Percentiles rank a stretch among this genome's conserved stretches.
phyloP scores from a whole-genome alignment of 176 grass and related monocot genomes.

The Phoenix roebelenii region DNA sequence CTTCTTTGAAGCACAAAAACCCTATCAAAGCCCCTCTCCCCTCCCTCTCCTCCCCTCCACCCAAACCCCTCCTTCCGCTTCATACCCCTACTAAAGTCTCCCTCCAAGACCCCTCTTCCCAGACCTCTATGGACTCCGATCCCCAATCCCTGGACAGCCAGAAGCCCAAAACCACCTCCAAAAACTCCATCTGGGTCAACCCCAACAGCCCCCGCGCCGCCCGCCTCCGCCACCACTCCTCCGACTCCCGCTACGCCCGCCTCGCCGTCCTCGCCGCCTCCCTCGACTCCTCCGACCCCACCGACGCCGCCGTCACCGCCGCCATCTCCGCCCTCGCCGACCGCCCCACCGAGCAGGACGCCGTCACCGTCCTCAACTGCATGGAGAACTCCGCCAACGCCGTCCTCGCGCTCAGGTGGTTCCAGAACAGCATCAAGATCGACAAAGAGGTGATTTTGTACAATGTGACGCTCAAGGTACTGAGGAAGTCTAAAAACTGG shows the following conservation, averaged over 20 bases:
- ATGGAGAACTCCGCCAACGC: constrained; percentile 26
- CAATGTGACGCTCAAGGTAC: constrained; percentile 70
- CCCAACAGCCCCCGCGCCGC: constrained; percentile 69
- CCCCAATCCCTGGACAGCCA: constrained; percentile 2
- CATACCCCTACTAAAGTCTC: constrained; percentile 21
- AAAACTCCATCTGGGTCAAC: constrained; percentile 76
- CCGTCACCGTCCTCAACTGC: constrained; percentile 66
- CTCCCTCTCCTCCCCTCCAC: constrained; percentile 1
- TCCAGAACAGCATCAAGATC: constrained; percentile 42
- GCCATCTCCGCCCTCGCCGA: constrained; percentile 40
- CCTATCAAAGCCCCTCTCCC: no score
- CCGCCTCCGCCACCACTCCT: constrained; percentile 16
- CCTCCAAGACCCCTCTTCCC: constrained; percentile 39
- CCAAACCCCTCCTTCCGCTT: not conserved
- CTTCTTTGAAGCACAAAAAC: no score
- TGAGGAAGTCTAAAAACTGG: constrained; percentile 69
- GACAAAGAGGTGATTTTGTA: constrained; percentile 63
- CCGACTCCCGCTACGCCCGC: constrained; percentile 38
- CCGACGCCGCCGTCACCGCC: constrained; percentile 26
- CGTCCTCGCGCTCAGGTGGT: constrained; percentile 65
- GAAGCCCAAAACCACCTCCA: constrained; percentile 12
- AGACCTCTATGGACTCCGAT: constrained; percentile 14
- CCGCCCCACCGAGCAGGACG: constrained; percentile 54
- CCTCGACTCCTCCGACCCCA: constrained; percentile 38
- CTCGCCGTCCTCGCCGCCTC: constrained; percentile 35